Evolutionary conservation across 1,284 basidiomycete species (phyloP), one percentile per base, ranked within the genome.

Genomic region (Cryptococcus sp.): DNA sequence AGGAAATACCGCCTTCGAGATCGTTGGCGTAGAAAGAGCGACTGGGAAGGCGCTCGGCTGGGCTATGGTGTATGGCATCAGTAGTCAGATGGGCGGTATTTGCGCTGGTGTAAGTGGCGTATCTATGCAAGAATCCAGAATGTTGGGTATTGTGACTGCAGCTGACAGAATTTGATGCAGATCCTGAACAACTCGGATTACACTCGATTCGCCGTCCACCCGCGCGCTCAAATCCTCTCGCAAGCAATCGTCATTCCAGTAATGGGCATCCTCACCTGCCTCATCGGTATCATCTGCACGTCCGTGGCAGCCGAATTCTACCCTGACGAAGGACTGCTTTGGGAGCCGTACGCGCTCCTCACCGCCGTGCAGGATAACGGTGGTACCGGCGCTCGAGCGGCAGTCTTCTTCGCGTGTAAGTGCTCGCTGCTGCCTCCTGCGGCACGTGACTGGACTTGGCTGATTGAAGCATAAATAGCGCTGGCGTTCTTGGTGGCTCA

Each of bases 201-300:
- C 54, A 68, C 68, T 13, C 64, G 71, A 30, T 73, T 73, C 57
- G 68, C 71, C 1, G 42, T 54, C 5, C 58, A 63, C 5, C 69
- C 68, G 1, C 42, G 61, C 1, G 66, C 59, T 13, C 68, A 66
- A 38, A 64, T 71, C 43, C 45, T 63, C 17, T 70, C 66, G 6
- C 70, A 70, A 45, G 56, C 60, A 16, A 41, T 68, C 27, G 60
- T 76, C 17, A 66, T 79, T 19, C 76, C 79, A 0, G 41, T 78
- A 30, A 66, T 69, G 15, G 72, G 79, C 25, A 62, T 64, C 19
- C 50, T 80, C 45, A 77, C 75, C 3, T 67, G 67, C 27, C 63
- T 81, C 43, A 68, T 81, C 49, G 80, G 80, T 8, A 76, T 81
- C 49, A 64, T 80, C 54, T 72, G 78, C 50, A 75, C 78, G 3